Percentiles rank a stretch among this genome's conserved stretches.
Conservation (phyloP, 441 rosid species). For the Isatis lusitanica region DNA sequence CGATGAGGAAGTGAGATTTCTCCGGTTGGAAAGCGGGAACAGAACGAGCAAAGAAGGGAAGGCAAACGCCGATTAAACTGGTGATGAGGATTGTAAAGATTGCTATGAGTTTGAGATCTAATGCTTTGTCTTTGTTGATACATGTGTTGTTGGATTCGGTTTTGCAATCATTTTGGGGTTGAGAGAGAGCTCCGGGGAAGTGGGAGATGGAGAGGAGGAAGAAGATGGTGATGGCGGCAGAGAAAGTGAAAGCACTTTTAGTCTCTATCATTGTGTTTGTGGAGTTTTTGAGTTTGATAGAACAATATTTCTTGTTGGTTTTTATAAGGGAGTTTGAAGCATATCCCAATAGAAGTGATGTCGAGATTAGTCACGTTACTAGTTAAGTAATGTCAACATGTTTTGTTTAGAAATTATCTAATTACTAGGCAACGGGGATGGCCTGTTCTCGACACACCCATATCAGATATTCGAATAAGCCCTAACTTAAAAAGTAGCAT, state of each 20-base stretch:
- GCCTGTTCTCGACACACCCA: not conserved
- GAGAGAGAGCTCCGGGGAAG: constrained; percentile 22
- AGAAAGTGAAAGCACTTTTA: constrained; percentile 11
- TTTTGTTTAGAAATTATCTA: not conserved
- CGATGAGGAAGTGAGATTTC: constrained; percentile 21
- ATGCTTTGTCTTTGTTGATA: constrained; percentile 25
- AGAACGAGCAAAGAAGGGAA: constrained; percentile 31
- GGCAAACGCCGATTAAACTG: constrained; percentile 30
- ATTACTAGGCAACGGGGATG: not conserved
- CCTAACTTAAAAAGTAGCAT: not conserved
- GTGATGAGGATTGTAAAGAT: constrained; percentile 28
- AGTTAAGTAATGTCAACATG: not conserved
- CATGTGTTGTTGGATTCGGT: constrained; percentile 3
- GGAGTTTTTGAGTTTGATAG: not conserved
- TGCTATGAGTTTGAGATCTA: constrained; percentile 30
- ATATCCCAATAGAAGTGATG: not conserved
- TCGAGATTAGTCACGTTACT: not conserved
- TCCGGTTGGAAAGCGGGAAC: constrained; percentile 30
- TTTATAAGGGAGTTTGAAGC: constrained; percentile 1
- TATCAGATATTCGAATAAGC: not conserved
- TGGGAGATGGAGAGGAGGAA: constrained; percentile 27
- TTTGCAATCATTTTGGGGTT: constrained; percentile 13
- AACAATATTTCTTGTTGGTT: not conserved
- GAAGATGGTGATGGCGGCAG: not conserved
- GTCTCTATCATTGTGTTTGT: not conserved